Conservation (phyloP, 768 basidiomycete genomes). For the Hirschioporus abietinus region DNA sequence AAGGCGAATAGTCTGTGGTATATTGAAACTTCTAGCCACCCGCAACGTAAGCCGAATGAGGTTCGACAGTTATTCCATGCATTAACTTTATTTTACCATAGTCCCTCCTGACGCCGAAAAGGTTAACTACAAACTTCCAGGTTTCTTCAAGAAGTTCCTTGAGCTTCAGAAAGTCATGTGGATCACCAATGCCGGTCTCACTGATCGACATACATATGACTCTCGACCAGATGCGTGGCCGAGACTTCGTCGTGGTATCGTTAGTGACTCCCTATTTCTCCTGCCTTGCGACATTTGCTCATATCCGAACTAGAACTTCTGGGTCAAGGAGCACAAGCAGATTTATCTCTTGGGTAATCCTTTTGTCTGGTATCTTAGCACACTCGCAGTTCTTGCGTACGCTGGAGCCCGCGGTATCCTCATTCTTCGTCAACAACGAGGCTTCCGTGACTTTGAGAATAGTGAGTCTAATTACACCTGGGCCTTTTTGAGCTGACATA, state of each 20-base stretch:
- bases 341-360: constrained; percentile 96
- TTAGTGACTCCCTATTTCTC: constrained; percentile 36
- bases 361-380: constrained; percentile 86
- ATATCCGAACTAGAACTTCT: constrained; percentile 69
- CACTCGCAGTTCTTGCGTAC: constrained; percentile 65
- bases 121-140: constrained; percentile 88
- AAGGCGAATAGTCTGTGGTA: constrained; percentile 89
- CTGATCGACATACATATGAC: constrained; percentile 92
- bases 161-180: constrained; percentile 96
- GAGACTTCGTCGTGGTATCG: constrained; percentile 85
- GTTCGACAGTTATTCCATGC: constrained; percentile 2
- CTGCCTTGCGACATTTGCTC: constrained; percentile 10
- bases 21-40: constrained; percentile 81
- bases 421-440: constrained; percentile 84
- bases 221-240: constrained; percentile 94
- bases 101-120: constrained; percentile 67
- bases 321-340: constrained; percentile 95
- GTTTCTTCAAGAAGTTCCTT: constrained; percentile 85
- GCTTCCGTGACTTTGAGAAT: constrained; percentile 87
- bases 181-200: constrained; percentile 93
- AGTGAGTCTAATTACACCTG: constrained; percentile 44
- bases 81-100: constrained; percentile 25
- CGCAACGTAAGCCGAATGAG: constrained; percentile 47
- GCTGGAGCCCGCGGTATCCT: constrained; percentile 67
- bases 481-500: constrained; percentile 3